Base-by-base conservation (phyloP, 192 early-diverging fungal genomes). In the Backusella morwellensis region DNA sequence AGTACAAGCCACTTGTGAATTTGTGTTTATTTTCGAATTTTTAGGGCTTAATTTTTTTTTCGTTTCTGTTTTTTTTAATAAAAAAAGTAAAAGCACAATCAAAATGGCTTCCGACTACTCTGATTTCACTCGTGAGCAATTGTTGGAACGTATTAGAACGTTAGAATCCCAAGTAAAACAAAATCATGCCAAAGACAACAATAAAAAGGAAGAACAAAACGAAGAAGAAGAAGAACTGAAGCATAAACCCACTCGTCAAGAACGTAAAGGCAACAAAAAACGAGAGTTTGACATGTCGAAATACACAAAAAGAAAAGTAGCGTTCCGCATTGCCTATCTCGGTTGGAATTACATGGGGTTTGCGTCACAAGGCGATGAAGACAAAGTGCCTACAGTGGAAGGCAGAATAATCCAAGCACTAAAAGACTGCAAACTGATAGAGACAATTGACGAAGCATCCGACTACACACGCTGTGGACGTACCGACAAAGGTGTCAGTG, bases 271-370 rank as follows among this genome's bases (percentile, higher is more conserved):
- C 32, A 80, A 78, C 74, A 83, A 78, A 66, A 70, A 66, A 56
- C 82, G 86, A 50, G 85, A 80, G 1, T 96, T 98, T 77, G 93
- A 97, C 76, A 95, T 96, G 87, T 76, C 84, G 32, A 88, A 88
- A 71, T 92, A 97, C 73, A 82, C 92, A 35, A 85, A 91, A 70
- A 90, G 95, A 38, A 90, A 88, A 54, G 89, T 98, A 19, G 96
- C 96, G 6, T 87, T 98, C 73, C 92, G 92, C 78, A 86, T 98
- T 50, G 92, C 95, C 26, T 98, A 98, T 82, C 87, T 97, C 79
- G 97, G 97, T 3, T 95, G 93, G 93, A 85, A 90, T 34, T 98
- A 97, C 86, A 85, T 90, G 78, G 96, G 96, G 40, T 90, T 97
- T 74, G 95, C 94, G 2, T 84, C 91, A 0, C 95, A 96, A 74